These are phyloP conservation scores for Pelargonium nanum DNA, from an alignment of 345 rosid species.

Conservation along the genomic window DNA sequence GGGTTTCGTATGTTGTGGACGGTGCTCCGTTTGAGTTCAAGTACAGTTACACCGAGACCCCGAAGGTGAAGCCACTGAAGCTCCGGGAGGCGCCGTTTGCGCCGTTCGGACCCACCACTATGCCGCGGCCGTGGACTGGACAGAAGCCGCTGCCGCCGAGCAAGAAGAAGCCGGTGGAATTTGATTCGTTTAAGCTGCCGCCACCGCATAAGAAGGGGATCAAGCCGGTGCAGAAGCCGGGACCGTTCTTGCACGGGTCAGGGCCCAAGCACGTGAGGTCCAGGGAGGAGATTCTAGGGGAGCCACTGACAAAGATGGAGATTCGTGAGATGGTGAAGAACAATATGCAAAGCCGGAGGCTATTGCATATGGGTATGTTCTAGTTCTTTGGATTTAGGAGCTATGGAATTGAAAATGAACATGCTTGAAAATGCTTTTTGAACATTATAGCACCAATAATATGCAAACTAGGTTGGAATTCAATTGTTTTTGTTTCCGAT, in stretches of 20 bases:
- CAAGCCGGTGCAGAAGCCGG: conserved; percentile 83
- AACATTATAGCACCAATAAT: background rate
- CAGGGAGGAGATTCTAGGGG: conserved; percentile 79
- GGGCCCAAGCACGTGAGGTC: conserved; percentile 66
- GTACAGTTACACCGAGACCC: conserved; percentile 92
- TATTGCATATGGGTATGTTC: conserved; percentile 70
- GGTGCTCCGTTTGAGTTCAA: conserved; percentile 93
- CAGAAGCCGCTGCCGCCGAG: conserved; percentile 67
- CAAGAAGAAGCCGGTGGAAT: conserved; percentile 68
- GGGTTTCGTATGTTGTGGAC: conserved; percentile 57
- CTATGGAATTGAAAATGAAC: background rate
- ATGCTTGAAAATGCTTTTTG: background rate
- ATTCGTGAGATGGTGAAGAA: conserved; percentile 45
- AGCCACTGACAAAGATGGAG: conserved; percentile 68
- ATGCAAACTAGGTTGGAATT: too few species aligned
- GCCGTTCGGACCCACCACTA: conserved; percentile 81
- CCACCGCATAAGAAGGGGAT: conserved; percentile 77
- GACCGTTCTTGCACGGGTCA: conserved; percentile 64
- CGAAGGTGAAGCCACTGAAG: conserved; percentile 65
- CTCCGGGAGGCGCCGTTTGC: conserved; percentile 67
- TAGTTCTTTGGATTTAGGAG: background rate
- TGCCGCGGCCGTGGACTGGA: conserved; percentile 93
- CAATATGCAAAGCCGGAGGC: conserved; percentile 49
- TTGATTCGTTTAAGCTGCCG: conserved; percentile 76
- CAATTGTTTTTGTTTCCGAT: too few species aligned